Conservation (phyloP, 495 filamentous ascomycete species). For the Neurospora sp. region DNA sequence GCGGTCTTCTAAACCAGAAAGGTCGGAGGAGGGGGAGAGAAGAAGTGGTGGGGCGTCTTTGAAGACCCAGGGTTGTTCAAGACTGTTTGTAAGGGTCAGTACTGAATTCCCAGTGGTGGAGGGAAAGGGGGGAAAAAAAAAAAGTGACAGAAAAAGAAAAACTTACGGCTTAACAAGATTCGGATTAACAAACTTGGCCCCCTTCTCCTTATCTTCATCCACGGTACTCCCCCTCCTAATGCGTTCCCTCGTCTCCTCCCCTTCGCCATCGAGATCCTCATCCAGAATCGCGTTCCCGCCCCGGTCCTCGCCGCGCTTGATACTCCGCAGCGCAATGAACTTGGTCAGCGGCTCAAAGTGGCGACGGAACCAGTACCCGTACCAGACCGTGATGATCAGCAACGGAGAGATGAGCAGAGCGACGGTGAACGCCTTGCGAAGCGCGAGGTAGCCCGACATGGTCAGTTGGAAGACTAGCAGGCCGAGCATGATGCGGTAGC, state of each 20-base stretch:
- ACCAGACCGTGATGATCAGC: constrained; percentile 71
- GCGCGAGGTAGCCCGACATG: constrained; percentile 77
- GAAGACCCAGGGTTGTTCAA: constrained; percentile 45
- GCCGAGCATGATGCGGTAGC: constrained; percentile 76
- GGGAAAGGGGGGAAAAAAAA: too few relatives aligned
- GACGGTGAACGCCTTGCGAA: constrained; percentile 58
- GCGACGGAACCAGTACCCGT: constrained; percentile 60
- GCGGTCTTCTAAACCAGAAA: not conserved
- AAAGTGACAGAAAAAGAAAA: not conserved
- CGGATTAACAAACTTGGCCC: constrained; percentile 61
- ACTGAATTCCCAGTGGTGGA: not conserved
- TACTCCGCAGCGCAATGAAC: constrained; percentile 84
- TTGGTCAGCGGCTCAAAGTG: constrained; percentile 79
- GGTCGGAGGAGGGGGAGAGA: not conserved
- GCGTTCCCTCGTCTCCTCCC: constrained; percentile 19
- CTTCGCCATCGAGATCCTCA: constrained; percentile 25
- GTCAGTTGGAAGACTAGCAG: constrained; percentile 80
- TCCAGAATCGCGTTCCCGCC: constrained; percentile 27
- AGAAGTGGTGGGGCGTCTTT: constrained; percentile 34
- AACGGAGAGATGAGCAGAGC: constrained; percentile 68
- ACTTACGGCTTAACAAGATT: constrained; percentile 56
- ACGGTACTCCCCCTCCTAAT: constrained; percentile 38
- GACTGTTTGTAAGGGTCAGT: constrained; percentile 16
- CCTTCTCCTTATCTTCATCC: constrained; percentile 59
- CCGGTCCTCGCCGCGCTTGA: constrained; percentile 47